phyloP scores from a whole-genome alignment of 306 rosid species.

The Cucumis melo region DNA sequence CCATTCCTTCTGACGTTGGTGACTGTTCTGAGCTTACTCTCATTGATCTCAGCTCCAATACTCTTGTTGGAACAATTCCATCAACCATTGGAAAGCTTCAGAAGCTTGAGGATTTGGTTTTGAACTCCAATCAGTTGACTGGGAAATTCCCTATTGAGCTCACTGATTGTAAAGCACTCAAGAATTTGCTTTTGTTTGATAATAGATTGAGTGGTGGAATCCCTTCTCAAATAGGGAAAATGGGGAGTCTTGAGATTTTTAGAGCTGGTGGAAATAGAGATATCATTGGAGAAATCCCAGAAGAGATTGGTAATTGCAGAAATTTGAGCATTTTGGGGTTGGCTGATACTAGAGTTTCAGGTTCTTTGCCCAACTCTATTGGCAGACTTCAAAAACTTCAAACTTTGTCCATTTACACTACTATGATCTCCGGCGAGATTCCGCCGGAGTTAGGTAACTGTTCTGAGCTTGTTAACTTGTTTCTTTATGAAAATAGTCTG shows the following conservation, averaged over 20 bases:
- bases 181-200: conserved; percentile 42
- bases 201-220: conserved; percentile 45
- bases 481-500: conserved; percentile 65
- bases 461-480: conserved; percentile 70
- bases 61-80: conserved; percentile 63
- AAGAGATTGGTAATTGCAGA: conserved; percentile 55
- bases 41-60: conserved; percentile 59
- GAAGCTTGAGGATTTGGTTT: conserved; percentile 37
- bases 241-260: conserved; percentile 39
- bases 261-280: conserved; percentile 82
- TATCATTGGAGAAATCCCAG: conserved; percentile 58
- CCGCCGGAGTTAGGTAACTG: conserved; percentile 84
- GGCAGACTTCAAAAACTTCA: conserved; percentile 58
- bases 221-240: conserved; percentile 39
- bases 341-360: conserved; percentile 66
- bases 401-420: conserved; percentile 70
- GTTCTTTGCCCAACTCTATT: conserved; percentile 62
- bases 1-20: conserved; percentile 43
- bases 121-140: conserved; percentile 61
- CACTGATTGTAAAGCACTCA: conserved; percentile 30
- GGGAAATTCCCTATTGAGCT: conserved; percentile 68
- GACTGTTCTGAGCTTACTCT: conserved; percentile 28
- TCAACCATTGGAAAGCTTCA: conserved; percentile 34
- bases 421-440: conserved; percentile 84
- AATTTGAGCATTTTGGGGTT: conserved; percentile 66